phyloP scores from a whole-genome alignment of 139 green algal species.

The Trebouxia sp. region DNA sequence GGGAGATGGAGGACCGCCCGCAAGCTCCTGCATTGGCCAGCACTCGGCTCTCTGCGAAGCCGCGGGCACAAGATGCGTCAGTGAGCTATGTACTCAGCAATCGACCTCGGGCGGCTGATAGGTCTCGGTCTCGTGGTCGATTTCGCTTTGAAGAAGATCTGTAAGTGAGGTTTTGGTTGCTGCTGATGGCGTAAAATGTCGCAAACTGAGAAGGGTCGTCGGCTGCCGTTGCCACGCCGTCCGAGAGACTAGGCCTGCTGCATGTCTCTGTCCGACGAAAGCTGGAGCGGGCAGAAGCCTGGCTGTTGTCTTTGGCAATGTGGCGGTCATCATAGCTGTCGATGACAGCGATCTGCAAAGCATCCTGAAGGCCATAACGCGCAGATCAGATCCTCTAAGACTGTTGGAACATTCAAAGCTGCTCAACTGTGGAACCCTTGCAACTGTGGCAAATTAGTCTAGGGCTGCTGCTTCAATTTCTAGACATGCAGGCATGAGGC shows the following conservation, averaged over 20 bases:
- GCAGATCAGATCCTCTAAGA: neutral
- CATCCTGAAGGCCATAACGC: constrained; percentile 19
- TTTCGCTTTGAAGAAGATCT: constrained; percentile 32
- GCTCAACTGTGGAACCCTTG: too few relatives aligned
- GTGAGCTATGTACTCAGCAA: too few relatives aligned
- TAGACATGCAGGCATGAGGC: too few relatives aligned
- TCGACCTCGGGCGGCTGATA: constrained; percentile 39
- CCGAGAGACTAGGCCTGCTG: neutral
- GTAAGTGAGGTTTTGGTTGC: neutral
- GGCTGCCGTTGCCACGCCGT: neutral
- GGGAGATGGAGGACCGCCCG: constrained; percentile 40
- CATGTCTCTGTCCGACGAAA: neutral
- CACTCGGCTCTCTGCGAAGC: neutral
- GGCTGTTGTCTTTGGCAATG: neutral
- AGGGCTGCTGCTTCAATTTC: too few relatives aligned
- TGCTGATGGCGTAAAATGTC: neutral
- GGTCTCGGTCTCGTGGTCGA: constrained; percentile 50
- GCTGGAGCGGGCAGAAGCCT: neutral
- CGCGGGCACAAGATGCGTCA: neutral
- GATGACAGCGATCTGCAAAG: neutral
- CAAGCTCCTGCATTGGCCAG: constrained; percentile 23
- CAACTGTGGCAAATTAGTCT: too few relatives aligned
- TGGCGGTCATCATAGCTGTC: neutral
- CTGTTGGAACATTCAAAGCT: too few relatives aligned
- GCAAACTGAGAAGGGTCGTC: neutral